Base-by-base conservation (phyloP, 1,284 basidiomycete species). In the Phellinidium pouzarii region DNA sequence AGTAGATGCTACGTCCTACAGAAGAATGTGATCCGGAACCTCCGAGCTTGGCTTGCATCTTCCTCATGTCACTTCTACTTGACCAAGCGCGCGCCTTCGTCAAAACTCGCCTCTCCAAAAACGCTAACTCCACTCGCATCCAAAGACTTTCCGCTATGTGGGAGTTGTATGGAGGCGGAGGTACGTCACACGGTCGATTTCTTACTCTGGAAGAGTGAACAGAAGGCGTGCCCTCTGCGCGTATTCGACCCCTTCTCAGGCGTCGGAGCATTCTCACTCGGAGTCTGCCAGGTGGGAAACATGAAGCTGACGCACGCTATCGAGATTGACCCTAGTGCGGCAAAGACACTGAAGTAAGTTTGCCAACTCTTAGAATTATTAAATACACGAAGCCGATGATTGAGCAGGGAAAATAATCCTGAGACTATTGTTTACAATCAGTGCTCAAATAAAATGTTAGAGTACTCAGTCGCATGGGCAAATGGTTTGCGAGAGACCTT, bases 301-400 rank as follows among this genome's bases (percentile, higher is more conserved):
- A 59, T 87, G 48, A 72, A 77, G 55, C 62, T 84, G 2, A 80
- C 77, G 0, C 79, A 86, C 68, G 75, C 81, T 0, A 65, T 87
- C 34, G 86, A 89, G 59, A 80, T 86, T 25, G 71, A 75, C 31
- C 82, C 84, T 0, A 86, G 82, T 60, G 82, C 87, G n/a, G 80
- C 82, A 0, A 65, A 67, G 53, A 86, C 86, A 1, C 65, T 82
- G 17, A 67, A 65, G 85, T 84, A 59, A 50, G 76, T 65, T 2
- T 29, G 12, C 17, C 2, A 36, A 14, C 14, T 12, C 7, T 19
- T 7, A 20, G 80, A 82, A 53, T 76, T 73, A 2, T 68, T 74
- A 0, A 58, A 69, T 2, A 27, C 36, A n/a, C 17, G 1, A n/a
- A 31, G 22, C 7, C 11, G 19, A 38, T 8, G 8, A 37, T 37